A percentile compares a stretch with the other conserved stretches of the same genome.
Evolutionary conservation across 225 moss, liverwort and hornwort genomes (phyloP).

Genomic region (Physcomitrium patens): DNA sequence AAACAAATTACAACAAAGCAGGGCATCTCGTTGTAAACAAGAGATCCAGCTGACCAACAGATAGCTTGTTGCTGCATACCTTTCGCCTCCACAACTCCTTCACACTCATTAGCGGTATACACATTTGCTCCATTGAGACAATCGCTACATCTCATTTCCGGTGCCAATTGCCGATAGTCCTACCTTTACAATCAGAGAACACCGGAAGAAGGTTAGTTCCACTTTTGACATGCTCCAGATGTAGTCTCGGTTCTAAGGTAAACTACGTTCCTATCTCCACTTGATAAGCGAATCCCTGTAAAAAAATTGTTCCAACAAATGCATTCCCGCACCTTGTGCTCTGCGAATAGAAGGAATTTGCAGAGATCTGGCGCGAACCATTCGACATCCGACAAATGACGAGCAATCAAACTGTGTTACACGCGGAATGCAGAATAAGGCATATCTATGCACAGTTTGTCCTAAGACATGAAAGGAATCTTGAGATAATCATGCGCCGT

Average conservation of each 20-base stretch:
- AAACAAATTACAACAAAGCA: too few species aligned
- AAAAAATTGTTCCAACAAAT: background rate
- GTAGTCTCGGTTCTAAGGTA: background rate
- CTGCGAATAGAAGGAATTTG: background rate
- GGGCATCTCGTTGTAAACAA: background rate
- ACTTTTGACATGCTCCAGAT: background rate
- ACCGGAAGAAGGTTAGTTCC: background rate
- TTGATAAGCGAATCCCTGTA: background rate
- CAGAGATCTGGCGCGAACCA: background rate
- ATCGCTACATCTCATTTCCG: conserved; percentile 56
- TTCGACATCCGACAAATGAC: too few species aligned
- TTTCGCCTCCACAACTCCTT: conserved; percentile 45
- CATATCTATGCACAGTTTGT: too few species aligned
- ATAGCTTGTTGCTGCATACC: conserved; percentile 37
- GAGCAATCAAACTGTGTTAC: too few species aligned
- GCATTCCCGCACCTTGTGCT: background rate
- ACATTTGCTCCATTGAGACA: conserved; percentile 53
- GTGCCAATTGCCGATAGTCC: conserved; percentile 60
- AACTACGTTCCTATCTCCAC: background rate
- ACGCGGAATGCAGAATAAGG: too few species aligned
- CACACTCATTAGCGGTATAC: conserved; percentile 57
- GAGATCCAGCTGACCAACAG: background rate
- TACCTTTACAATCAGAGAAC: conserved; percentile 45
- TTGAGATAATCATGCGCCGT: too few species aligned
- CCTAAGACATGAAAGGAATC: too few species aligned